These are phyloP conservation scores for Fusarium vanettenii DNA, from an alignment of 2,329 filamentous ascomycete genomes.

Conservation along the genomic window DNA sequence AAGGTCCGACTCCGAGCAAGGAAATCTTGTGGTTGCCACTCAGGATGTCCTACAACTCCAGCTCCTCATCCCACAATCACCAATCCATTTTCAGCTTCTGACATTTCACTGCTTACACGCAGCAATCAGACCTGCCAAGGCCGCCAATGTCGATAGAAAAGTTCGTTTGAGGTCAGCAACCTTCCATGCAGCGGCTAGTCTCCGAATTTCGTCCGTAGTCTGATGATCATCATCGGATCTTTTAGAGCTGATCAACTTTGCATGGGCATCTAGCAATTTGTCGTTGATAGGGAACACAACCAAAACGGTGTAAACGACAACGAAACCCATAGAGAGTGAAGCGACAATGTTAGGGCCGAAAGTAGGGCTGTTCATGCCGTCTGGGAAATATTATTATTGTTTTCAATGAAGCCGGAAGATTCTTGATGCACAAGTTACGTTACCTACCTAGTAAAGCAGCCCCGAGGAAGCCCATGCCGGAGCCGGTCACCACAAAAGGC, in stretches of 20 bases:
- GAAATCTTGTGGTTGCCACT: not conserved
- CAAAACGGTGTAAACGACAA: not conserved
- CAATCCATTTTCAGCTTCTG: not conserved
- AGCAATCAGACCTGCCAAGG: not conserved
- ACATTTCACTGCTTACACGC: not conserved
- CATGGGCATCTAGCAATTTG: not conserved
- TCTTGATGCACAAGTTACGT: not conserved
- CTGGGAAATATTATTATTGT: not conserved
- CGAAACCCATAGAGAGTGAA: not conserved
- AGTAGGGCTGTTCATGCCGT: not conserved
- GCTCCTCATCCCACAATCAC: not conserved
- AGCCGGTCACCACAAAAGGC: not conserved
- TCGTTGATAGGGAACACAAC: conserved; percentile 2
- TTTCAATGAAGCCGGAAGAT: not conserved
- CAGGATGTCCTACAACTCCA: not conserved
- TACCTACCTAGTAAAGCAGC: not conserved
- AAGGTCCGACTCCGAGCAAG: not conserved
- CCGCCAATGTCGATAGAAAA: not conserved
- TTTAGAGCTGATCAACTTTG: not conserved
- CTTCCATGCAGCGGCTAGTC: not conserved
- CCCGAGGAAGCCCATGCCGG: not conserved
- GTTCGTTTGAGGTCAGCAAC: not conserved
- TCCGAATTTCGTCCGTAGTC: not conserved
- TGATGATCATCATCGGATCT: not conserved
- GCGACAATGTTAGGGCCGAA: not conserved